Evolutionary conservation across 306 rosid species (phyloP).

Genomic region (Purshia tridentata): DNA sequence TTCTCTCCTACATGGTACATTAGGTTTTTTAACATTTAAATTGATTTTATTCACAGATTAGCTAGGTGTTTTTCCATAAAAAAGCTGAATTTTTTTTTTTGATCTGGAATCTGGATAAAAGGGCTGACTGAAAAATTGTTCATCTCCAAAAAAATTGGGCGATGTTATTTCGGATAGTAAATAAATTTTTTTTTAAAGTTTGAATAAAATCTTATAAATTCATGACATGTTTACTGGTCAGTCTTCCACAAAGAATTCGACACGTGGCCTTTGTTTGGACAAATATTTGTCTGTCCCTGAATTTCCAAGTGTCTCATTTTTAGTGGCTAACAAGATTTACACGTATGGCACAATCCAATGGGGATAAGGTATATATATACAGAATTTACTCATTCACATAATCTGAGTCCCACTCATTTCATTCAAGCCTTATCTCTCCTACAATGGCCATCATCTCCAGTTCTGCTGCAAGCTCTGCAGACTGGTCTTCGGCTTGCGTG

Average conservation of each 20-base stretch:
- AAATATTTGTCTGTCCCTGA: neutral
- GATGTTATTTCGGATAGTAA: no score
- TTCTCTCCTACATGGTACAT: no score
- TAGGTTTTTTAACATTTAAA: no score
- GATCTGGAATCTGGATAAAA: no score
- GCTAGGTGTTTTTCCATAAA: no score
- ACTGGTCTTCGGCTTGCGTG: constrained; percentile 45
- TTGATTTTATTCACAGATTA: no score
- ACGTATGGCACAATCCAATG: constrained; percentile 15
- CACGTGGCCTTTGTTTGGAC: neutral
- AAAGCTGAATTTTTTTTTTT: no score
- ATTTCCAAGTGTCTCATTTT: neutral
- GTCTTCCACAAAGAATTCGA: neutral
- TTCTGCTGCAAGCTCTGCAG: constrained; percentile 51
- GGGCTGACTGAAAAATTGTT: no score
- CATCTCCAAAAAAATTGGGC: no score
- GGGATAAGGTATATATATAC: constrained; percentile 12
- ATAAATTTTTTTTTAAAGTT: no score
- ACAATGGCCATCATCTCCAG: constrained; percentile 54
- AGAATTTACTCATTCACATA: no score
- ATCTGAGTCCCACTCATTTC: neutral
- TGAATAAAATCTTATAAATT: no score
- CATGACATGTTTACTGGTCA: neutral
- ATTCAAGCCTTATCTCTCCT: constrained; percentile 20
- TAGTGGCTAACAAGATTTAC: constrained; percentile 16